Conservation (phyloP, 257 asterid species). For the Rehmannia glutinosa region DNA sequence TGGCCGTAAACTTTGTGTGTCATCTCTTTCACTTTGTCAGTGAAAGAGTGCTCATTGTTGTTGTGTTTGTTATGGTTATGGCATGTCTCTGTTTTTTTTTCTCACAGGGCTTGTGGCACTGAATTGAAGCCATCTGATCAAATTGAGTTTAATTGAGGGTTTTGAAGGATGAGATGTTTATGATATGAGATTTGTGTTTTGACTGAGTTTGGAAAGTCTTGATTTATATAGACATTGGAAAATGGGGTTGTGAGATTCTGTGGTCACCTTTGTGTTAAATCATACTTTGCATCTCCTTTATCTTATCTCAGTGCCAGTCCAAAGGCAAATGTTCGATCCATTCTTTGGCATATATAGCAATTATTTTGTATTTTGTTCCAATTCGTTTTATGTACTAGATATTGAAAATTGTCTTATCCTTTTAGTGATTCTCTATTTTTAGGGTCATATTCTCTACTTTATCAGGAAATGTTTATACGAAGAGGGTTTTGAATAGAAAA, state of each 20-base stretch:
- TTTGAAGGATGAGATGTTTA: no score
- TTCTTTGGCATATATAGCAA: not conserved
- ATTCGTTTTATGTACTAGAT: no score
- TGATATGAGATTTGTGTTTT: not conserved
- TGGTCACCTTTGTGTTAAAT: slow-evolving; percentile 5
- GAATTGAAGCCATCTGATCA: slow-evolving; percentile 23
- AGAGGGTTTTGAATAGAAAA: no score
- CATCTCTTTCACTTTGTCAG: slow-evolving; percentile 29
- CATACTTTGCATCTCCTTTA: slow-evolving; percentile 16
- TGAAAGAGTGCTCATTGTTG: not conserved
- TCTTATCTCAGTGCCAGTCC: not conserved
- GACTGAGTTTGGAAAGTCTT: not conserved
- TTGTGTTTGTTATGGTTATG: slow-evolving; percentile 1
- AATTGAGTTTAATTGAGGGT: no score
- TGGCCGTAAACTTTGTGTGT: slow-evolving; percentile 10
- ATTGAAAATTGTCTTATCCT: no score
- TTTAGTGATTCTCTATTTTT: no score
- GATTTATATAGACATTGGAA: no score
- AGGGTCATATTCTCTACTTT: no score
- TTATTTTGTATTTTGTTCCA: not conserved
- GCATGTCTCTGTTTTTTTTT: not conserved
- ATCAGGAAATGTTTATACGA: no score
- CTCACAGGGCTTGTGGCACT: slow-evolving; percentile 15
- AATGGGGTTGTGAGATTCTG: not conserved
- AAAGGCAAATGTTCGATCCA: slow-evolving; percentile 9